Evolutionary conservation across 768 basidiomycete genomes (phyloP).

Genomic region (Kockovaella imperatae): DNA sequence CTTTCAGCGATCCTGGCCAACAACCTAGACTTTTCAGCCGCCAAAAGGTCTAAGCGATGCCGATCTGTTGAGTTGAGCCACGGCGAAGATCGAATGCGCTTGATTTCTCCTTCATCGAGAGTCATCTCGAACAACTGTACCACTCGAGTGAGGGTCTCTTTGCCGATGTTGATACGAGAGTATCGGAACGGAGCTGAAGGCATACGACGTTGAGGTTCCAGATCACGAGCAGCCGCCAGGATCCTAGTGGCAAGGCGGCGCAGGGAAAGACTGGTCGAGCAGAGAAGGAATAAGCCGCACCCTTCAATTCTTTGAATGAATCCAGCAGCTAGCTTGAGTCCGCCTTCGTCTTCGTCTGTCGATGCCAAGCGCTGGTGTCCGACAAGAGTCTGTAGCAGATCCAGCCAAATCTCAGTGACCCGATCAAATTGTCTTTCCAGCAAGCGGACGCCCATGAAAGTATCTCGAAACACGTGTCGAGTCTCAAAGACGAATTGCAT

Average conservation of each 20-base stretch:
- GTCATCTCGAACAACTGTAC: conserved; percentile 22
- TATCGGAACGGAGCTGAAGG: conserved; percentile 34
- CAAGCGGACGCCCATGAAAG: conserved; percentile 50
- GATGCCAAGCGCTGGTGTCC: conserved; percentile 48
- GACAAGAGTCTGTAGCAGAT: conserved; percentile 64
- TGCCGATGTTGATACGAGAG: conserved; percentile 19
- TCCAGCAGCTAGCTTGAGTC: conserved; percentile 1
- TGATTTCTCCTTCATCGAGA: conserved; percentile 21
- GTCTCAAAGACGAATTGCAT: conserved; percentile 69
- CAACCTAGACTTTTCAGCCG: conserved; percentile 17
- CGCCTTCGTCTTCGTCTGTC: conserved; percentile 8
- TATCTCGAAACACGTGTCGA: conserved; percentile 55
- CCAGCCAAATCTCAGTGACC: conserved; percentile 65
- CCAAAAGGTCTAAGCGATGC: conserved; percentile 28
- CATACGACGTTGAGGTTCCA: conserved; percentile 21
- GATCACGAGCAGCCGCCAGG: conserved; percentile 49
- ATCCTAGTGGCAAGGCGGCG: conserved; percentile 59
- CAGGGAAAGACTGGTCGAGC: conserved; percentile 52
- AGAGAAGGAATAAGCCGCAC: conserved; percentile 61
- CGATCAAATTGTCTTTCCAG: conserved; percentile 61
- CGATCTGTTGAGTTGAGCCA: conserved; percentile 30
- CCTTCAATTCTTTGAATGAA: conserved; percentile 54
- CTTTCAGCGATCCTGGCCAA: conserved; percentile 33
- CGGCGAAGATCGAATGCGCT: conserved; percentile 20
- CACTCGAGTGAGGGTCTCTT: conserved; percentile 15